Evolutionary conservation across 768 basidiomycete species (phyloP), one percentile per base, ranked within the genome.

Genomic region (Naganishia randhawae): DNA sequence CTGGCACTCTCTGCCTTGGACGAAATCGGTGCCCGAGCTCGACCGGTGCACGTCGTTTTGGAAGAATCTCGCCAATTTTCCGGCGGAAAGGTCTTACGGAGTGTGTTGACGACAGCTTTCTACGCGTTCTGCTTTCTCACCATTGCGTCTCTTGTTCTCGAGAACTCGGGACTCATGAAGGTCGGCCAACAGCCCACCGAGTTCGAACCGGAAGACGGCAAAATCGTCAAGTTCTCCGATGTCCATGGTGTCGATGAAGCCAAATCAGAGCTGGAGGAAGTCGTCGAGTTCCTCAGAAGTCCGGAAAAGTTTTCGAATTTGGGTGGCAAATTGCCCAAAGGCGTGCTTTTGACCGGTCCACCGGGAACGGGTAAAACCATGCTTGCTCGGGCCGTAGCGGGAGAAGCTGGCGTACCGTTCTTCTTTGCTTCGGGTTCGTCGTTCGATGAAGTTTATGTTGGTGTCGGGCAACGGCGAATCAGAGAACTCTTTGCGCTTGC

Each of bases 231-330:
- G 74, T 98, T 99, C 76, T 87, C 86, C 71, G 96, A 99, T 80
- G 93, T 99, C 6, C 94, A 98, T 72, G 96, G 96, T 33, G 89
- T 95, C 31, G 96, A 98, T 73, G 96, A 99, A 80, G 96, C 90
- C 39, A 98, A 98, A 81, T 73, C 92, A 89, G 93, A 94, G 84
- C 84, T 97, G 35, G 86, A 90, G 84, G 95, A 97, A 76, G 87
- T 97, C 45, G 93, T 97, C 53, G 89, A 90, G 72, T 99, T 97
- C 83, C 82, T 99, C 68, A 94, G 91, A 78, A 91, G 98, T 77
- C 96, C 96, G 1, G 85, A 89, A 16, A 85, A 86, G 27, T 99
- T 98, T 80, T 87, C 91, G 9, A 86, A 88, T 31, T 85, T 99
- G 1, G 96, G 96, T 50, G 96, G 96, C 14, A 92, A 90, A 79